These are phyloP conservation scores for Mycena sanguinolenta DNA, from an alignment of 768 basidiomycete species.

Conservation along the genomic window DNA sequence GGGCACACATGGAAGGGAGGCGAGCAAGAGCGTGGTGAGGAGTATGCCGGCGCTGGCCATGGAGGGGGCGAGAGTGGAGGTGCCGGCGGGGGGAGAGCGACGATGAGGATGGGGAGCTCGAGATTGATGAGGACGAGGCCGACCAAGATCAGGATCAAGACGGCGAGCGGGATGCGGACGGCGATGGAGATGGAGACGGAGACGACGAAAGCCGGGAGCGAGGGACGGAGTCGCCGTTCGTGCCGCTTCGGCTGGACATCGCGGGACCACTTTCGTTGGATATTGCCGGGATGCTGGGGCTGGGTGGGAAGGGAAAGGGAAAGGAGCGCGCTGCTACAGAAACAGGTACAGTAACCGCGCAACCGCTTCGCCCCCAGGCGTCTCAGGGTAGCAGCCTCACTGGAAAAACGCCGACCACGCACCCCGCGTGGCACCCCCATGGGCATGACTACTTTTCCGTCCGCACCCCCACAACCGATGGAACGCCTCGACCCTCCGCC, in stretches of 20 bases:
- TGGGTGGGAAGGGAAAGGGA: conserved; percentile 41
- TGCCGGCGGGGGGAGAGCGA: conserved; percentile 48
- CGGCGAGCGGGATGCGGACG: conserved; percentile 40
- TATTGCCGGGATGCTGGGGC: conserved; percentile 39
- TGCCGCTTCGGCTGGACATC: conserved; percentile 45
- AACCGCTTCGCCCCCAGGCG: conserved; percentile 10
- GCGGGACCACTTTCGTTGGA: conserved; percentile 50
- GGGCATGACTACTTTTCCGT: conserved; percentile 37
- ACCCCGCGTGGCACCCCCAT: conserved; percentile 13
- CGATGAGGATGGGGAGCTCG: conserved; percentile 48
- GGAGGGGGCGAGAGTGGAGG: conserved; percentile 50
- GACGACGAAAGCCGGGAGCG: conserved; percentile 27
- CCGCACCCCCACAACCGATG: conserved; percentile 41
- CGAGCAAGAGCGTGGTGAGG: conserved; percentile 56
- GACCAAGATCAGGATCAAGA: conserved; percentile 45
- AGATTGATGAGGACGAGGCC: conserved; percentile 48
- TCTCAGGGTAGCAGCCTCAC: conserved; percentile 13
- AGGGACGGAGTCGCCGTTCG: conserved; percentile 35
- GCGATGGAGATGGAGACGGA: conserved; percentile 37
- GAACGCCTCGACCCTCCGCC: background rate
- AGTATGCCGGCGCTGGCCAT: conserved; percentile 69
- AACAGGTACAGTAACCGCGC: background rate
- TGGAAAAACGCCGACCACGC: conserved; percentile 16
- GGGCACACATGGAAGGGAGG: conserved; percentile 42
- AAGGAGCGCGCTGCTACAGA: conserved; percentile 35